These are phyloP conservation scores for Triticum dicoccoides DNA, from an alignment of 176 grass and related monocot genomes.

Conservation along the genomic window DNA sequence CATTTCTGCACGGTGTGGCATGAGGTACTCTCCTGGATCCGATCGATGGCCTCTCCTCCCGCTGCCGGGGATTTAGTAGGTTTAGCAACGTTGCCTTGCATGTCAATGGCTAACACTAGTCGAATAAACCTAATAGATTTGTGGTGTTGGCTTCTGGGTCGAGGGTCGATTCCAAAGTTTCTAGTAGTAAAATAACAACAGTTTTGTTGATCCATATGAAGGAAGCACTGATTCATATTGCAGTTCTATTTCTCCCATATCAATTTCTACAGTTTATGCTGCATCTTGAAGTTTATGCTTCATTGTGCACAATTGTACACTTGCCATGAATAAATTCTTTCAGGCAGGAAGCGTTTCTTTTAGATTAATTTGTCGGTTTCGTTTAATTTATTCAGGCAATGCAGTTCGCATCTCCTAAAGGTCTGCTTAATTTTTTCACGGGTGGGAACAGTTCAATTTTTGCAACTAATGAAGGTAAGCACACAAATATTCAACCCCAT, in stretches of 20 bases:
- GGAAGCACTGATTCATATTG: background rate
- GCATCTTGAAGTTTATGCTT: slow-evolving; percentile 6
- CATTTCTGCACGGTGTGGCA: background rate
- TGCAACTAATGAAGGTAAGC: slow-evolving; percentile 60
- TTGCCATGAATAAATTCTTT: background rate
- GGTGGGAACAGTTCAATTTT: slow-evolving; percentile 55
- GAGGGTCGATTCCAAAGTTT: background rate
- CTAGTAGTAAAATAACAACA: background rate
- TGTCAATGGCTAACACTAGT: slow-evolving; percentile 2
- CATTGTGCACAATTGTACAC: background rate
- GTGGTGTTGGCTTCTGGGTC: background rate
- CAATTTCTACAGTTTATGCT: slow-evolving; percentile 25
- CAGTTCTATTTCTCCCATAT: background rate
- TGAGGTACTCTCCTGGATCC: too few relatives aligned
- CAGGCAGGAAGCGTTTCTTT: background rate
- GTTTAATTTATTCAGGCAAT: slow-evolving; percentile 64
- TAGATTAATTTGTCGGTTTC: background rate
- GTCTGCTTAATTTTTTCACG: slow-evolving; percentile 73
- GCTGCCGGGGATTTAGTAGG: too few relatives aligned
- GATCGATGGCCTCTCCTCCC: too few relatives aligned
- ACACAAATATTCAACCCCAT: background rate
- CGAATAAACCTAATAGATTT: slow-evolving; percentile 14
- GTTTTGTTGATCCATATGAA: background rate
- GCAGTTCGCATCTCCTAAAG: slow-evolving; percentile 93
- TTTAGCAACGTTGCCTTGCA: background rate